These are phyloP conservation scores for Odontarrhena argentea DNA, from an alignment of 345 rosid genomes.

Conservation along the genomic window DNA sequence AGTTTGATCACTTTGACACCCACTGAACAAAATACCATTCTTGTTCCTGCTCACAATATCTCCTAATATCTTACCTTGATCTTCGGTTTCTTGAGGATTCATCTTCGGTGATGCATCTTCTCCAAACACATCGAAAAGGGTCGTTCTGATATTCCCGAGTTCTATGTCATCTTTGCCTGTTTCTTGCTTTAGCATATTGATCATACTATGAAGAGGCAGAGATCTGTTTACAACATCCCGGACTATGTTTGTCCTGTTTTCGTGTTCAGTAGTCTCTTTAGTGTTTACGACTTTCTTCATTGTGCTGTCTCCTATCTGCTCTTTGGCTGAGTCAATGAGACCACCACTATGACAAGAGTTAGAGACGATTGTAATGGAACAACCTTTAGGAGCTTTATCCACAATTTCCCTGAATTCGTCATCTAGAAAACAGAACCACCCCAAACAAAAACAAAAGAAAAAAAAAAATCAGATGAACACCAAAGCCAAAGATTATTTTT, in stretches of 20 bases:
- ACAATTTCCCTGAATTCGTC: slow-evolving; percentile 86
- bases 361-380: slow-evolving; percentile 67
- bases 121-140: slow-evolving; percentile 66
- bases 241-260: slow-evolving; percentile 40
- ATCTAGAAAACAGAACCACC: slow-evolving; percentile 45
- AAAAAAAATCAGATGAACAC: neutral
- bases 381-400: slow-evolving; percentile 61
- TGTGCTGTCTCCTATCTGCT: slow-evolving; percentile 84
- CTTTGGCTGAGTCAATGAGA: slow-evolving; percentile 75
- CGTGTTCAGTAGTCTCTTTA: slow-evolving; percentile 40
- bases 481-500: too few species aligned
- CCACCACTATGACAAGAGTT: slow-evolving; percentile 94
- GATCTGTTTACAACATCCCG: slow-evolving; percentile 59
- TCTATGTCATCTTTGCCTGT: slow-evolving; percentile 79
- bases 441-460: neutral
- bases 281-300: slow-evolving; percentile 44
- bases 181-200: slow-evolving; percentile 76
- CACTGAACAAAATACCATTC: slow-evolving; percentile 72
- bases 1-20: slow-evolving; percentile 82
- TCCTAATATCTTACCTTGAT: slow-evolving; percentile 60
- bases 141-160: slow-evolving; percentile 72
- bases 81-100: slow-evolving; percentile 65
- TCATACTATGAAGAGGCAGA: slow-evolving; percentile 68
- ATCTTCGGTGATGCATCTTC: slow-evolving; percentile 85
- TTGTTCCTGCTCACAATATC: slow-evolving; percentile 55